Conservation (phyloP, 108 stramenopile species). For the Seminavis robusta region DNA sequence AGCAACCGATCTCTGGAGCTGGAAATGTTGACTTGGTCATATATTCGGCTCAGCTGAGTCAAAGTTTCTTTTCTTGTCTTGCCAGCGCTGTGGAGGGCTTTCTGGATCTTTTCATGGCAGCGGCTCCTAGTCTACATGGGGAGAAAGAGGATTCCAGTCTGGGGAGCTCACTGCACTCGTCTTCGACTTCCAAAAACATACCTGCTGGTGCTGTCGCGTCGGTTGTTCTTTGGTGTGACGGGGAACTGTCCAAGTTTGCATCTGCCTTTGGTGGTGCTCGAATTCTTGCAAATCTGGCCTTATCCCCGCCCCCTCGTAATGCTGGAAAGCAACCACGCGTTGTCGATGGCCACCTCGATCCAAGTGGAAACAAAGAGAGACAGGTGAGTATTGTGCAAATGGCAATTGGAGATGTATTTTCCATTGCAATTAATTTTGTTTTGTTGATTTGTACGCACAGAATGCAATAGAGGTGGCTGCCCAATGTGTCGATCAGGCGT, state of each 20-base stretch:
- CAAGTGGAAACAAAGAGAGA: slow-evolving; percentile 1
- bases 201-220: slow-evolving; percentile 77
- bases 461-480: slow-evolving; percentile 77
- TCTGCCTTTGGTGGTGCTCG: slow-evolving; percentile 79
- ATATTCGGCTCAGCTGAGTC: slow-evolving; percentile 81
- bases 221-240: slow-evolving; percentile 84
- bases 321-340: slow-evolving; percentile 8
- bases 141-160: background rate
- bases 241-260: slow-evolving; percentile 75
- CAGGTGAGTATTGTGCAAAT: slow-evolving; percentile 28
- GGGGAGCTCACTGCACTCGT: slow-evolving; percentile 14
- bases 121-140: slow-evolving; percentile 1
- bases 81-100: slow-evolving; percentile 79
- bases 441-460: slow-evolving; percentile 5
- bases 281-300: slow-evolving; percentile 63
- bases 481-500: slow-evolving; percentile 84
- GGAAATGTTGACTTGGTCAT: slow-evolving; percentile 76
- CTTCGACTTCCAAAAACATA: slow-evolving; percentile 35
- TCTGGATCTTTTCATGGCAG: slow-evolving; percentile 65
- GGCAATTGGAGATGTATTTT: too few relatives aligned
- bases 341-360: too few relatives aligned
- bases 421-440: background rate
- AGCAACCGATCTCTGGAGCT: slow-evolving; percentile 67
- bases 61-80: slow-evolving; percentile 81
- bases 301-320: slow-evolving; percentile 58